Evolutionary conservation across 2,329 filamentous ascomycete genomes (phyloP), one percentile per base, ranked within the genome.

Genomic region (Harringtonia lauricola): DNA sequence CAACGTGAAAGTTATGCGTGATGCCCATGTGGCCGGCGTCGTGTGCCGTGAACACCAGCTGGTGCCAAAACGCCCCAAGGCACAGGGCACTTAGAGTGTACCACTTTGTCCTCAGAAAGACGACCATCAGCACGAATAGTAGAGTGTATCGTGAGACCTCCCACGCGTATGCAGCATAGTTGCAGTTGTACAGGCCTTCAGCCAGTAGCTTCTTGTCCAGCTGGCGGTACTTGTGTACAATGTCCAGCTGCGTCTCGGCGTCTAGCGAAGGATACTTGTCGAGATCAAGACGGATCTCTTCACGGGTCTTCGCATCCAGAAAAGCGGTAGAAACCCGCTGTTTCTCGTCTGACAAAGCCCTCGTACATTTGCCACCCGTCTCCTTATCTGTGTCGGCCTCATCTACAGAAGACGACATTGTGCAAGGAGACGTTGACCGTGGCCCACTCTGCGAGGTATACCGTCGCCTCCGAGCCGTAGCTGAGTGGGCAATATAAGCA

Each of bases 21-120:
- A 98, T 95, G 52, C 86, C 92, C 83, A 95, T 94, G 62, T 98
- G 92, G 8, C 87, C 89, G 41, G 90, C 86, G 68, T 98, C 92
- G 62, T 98, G 92, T 48, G 86, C 92, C 1, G 83, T 82, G 58
- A 98, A 98, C 41, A 90, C 84, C 24, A 96, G 73, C 59, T 96
- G 92, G 58, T 96, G 92, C 90, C 92, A 96, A 57, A 94, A 74
- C 49, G 76, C 71, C 18, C 90, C 92, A 3, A 96, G 70, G 52
- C 81, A 87, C 39, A 85, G 59, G 2, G 78, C 88, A 45, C 85
- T 86, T 3, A 74, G 65, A 39, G 65, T 68, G 56, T 85, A 90
- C 76, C 82, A 86, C 30, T 71, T 72, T 56, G 66, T 66, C 15
- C 62, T 71, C 18, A 92, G 64, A 54, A 76, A 79, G 5, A 73